phyloP scores from a whole-genome alignment of 1,139 yeast genomes.

The Magnusiomyces paraingens region DNA sequence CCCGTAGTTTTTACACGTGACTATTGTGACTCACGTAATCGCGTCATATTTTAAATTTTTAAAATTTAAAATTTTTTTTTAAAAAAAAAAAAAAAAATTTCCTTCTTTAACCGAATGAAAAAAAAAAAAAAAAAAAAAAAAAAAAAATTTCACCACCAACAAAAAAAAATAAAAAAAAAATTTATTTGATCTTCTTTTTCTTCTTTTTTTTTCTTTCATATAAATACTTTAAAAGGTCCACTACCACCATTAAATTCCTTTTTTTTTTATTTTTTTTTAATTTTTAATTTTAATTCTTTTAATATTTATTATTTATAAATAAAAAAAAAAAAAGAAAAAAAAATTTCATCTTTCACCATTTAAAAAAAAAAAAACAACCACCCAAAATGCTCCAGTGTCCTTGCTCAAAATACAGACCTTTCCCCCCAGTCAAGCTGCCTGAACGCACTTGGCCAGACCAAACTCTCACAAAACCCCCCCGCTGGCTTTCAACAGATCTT shows the following conservation, averaged over 20 bases:
- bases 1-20: not conserved
- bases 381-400: slow-evolving; percentile 63
- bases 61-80: not conserved
- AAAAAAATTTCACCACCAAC: not conserved
- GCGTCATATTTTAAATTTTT: not conserved
- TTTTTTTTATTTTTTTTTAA: not conserved
- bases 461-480: slow-evolving; percentile 70
- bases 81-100: slow-evolving; percentile 1
- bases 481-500: slow-evolving; percentile 94
- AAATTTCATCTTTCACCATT: not conserved
- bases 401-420: slow-evolving; percentile 64
- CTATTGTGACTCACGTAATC: not conserved
- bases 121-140: too few relatives aligned
- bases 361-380: not conserved
- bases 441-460: slow-evolving; percentile 86
- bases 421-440: slow-evolving; percentile 59
- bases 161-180: not conserved
- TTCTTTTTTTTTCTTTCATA: slow-evolving; percentile 14
- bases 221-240: not conserved
- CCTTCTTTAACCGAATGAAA: not conserved
- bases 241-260: not conserved
- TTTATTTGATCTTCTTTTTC: slow-evolving; percentile 17
- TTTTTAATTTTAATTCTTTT: not conserved
- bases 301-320: not conserved
- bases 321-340: not conserved